Percentiles rank a stretch among this genome's conserved stretches.
Evolutionary conservation across 306 rosid genomes (phyloP).

Genomic region (Cucurbita argyrosperma): DNA sequence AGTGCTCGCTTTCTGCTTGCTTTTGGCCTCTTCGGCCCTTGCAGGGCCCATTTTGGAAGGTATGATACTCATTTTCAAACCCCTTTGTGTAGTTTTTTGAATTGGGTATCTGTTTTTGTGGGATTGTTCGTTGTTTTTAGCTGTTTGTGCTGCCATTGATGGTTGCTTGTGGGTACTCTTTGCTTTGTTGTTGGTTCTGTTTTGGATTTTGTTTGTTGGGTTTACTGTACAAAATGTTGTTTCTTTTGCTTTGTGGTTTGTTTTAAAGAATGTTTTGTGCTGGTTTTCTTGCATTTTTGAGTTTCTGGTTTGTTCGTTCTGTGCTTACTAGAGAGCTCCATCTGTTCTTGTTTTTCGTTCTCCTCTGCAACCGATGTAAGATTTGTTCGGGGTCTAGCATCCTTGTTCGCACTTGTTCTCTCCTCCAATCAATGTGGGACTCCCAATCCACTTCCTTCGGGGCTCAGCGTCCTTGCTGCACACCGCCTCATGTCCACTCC

Average conservation of each 20-base stretch:
- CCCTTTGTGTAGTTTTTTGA: not conserved
- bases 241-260: not conserved
- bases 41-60: constrained; percentile 49
- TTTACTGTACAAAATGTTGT: not conserved
- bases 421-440: no score
- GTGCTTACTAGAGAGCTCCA: not conserved
- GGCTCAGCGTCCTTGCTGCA: no score
- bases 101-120: not conserved
- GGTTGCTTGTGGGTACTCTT: not conserved
- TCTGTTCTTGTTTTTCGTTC: not conserved
- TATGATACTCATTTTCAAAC: not conserved
- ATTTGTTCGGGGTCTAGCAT: no score
- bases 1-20: constrained; percentile 19
- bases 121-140: not conserved
- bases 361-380: no score
- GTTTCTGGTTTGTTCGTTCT: not conserved
- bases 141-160: not conserved
- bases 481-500: no score
- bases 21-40: constrained; percentile 29
- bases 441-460: no score
- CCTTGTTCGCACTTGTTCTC: no score
- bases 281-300: not conserved
- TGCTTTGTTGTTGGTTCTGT: not conserved
- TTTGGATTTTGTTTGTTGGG: not conserved
- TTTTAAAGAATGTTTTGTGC: not conserved